Percentiles rank a stretch among this genome's conserved stretches.
Evolutionary conservation across 495 filamentous ascomycete species (phyloP).

Genomic region (Penicillium riverlandense): DNA sequence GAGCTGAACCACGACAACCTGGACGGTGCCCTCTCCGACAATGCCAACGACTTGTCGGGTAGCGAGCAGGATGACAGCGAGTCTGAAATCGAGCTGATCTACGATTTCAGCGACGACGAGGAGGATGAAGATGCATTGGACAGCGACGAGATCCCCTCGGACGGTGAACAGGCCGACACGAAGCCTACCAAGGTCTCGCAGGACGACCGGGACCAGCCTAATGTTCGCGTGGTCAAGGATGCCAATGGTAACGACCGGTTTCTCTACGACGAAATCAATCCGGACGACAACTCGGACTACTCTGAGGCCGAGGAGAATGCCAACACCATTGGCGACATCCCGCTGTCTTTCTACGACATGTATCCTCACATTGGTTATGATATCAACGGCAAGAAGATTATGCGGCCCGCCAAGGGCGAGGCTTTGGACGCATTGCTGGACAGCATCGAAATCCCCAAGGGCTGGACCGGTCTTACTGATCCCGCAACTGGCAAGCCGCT

Average conservation of each 20-base stretch:
- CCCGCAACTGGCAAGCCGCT: slow-evolving; percentile 86
- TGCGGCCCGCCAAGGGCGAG: slow-evolving; percentile 89
- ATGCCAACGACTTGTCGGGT: slow-evolving; percentile 41
- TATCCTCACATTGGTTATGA: slow-evolving; percentile 99
- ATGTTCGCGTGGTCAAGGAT: slow-evolving; percentile 50
- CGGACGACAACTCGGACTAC: slow-evolving; percentile 93
- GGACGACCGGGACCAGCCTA: slow-evolving; percentile 19
- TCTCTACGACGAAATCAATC: slow-evolving; percentile 83
- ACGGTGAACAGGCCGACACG: slow-evolving; percentile 21
- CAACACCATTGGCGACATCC: slow-evolving; percentile 95
- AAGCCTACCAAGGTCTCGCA: slow-evolving; percentile 5
- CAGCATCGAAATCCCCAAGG: slow-evolving; percentile 95
- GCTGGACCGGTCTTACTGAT: slow-evolving; percentile 95
- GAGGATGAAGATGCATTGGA: slow-evolving; percentile 38
- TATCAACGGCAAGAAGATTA: slow-evolving; percentile 96
- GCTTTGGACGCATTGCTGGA: slow-evolving; percentile 91
- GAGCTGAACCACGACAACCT: slow-evolving; percentile 58
- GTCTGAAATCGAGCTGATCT: slow-evolving; percentile 37
- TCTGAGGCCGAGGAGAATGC: slow-evolving; percentile 68
- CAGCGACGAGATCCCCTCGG: slow-evolving; percentile 47
- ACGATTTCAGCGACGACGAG: slow-evolving; percentile 39
- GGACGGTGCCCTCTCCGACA: slow-evolving; percentile 58
- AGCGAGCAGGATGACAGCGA: slow-evolving; percentile 38
- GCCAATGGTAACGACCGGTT: slow-evolving; percentile 70
- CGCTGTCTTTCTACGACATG: slow-evolving; percentile 88